Evolutionary conservation across 2,329 filamentous ascomycete species (phyloP).

Genomic region (Pyrenophora tritici-repentis): DNA sequence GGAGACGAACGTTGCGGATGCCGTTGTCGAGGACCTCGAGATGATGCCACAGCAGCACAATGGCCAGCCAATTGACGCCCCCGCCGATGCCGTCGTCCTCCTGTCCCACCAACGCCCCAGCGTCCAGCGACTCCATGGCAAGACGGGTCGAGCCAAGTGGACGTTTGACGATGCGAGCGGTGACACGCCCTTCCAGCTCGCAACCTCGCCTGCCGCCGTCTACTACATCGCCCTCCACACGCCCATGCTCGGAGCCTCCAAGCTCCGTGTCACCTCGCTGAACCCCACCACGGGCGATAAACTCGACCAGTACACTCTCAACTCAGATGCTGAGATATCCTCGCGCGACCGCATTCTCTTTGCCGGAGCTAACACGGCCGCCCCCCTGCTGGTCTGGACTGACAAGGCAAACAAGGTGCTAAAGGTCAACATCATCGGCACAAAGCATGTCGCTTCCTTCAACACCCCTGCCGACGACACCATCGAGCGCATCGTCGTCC

Average conservation of each 20-base stretch:
- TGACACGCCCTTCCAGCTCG: slow-evolving; percentile 76
- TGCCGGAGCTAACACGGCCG: slow-evolving; percentile 75
- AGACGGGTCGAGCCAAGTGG: slow-evolving; percentile 77
- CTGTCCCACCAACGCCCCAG: slow-evolving; percentile 62
- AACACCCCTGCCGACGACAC: slow-evolving; percentile 47
- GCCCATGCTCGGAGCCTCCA: slow-evolving; percentile 68
- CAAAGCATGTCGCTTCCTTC: slow-evolving; percentile 52
- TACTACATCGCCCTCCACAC: slow-evolving; percentile 78
- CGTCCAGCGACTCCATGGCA: slow-evolving; percentile 73
- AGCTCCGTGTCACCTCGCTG: slow-evolving; percentile 74
- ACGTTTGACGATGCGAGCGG: slow-evolving; percentile 70
- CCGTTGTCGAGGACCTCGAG: slow-evolving; percentile 71
- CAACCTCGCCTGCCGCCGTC: slow-evolving; percentile 68
- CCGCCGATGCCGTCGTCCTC: slow-evolving; percentile 74
- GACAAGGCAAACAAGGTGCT: slow-evolving; percentile 66
- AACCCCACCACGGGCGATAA: slow-evolving; percentile 75
- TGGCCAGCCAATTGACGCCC: slow-evolving; percentile 50
- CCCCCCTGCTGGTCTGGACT: slow-evolving; percentile 76
- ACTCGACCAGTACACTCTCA: slow-evolving; percentile 71
- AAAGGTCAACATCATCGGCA: slow-evolving; percentile 70
- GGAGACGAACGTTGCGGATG: slow-evolving; percentile 65
- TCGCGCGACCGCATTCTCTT: slow-evolving; percentile 69
- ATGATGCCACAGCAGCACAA: slow-evolving; percentile 71
- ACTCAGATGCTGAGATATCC: slow-evolving; percentile 74
- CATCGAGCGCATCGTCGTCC: slow-evolving; percentile 64